Evolutionary conservation across 306 rosid species (phyloP).

Genomic region (Ormosia semicastrata): DNA sequence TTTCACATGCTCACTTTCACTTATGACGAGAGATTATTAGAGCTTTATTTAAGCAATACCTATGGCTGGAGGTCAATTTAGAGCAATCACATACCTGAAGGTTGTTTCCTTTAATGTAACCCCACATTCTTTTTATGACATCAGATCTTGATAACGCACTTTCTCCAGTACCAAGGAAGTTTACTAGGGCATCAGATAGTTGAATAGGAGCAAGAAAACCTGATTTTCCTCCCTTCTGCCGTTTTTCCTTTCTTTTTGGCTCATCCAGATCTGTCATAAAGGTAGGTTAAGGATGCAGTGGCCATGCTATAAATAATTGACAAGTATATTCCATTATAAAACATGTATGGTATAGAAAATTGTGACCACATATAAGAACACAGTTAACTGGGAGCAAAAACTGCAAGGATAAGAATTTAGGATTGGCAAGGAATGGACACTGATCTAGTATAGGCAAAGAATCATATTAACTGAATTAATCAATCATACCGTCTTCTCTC

Average conservation of each 20-base stretch:
- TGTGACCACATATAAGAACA: background rate
- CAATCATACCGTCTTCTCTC: conserved; percentile 53
- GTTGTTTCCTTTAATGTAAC: conserved; percentile 66
- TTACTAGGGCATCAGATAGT: conserved; percentile 67
- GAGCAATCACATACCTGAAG: conserved; percentile 64
- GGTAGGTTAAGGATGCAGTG: background rate
- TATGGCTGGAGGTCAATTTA: background rate
- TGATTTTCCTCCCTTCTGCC: conserved; percentile 62
- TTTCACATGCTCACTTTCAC: background rate
- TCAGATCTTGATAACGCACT: conserved; percentile 57
- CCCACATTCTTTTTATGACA: conserved; percentile 72
- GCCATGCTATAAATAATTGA: conserved; percentile 12
- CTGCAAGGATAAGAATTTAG: background rate
- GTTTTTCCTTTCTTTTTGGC: conserved; percentile 53
- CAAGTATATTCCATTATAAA: background rate
- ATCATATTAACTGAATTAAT: background rate
- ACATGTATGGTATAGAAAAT: conserved; percentile 4
- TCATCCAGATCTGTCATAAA: conserved; percentile 47
- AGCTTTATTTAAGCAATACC: conserved; percentile 9
- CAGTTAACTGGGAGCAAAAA: background rate
- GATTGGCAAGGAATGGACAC: conserved; percentile 7
- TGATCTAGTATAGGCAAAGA: conserved; percentile 1
- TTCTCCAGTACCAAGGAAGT: conserved; percentile 75
- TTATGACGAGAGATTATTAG: background rate
- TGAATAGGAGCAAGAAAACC: conserved; percentile 78